Percentiles rank a stretch among this genome's conserved stretches.
These are phyloP conservation scores for Solanum clarkiae DNA, from an alignment of 257 asterid species.

Conservation along the genomic window DNA sequence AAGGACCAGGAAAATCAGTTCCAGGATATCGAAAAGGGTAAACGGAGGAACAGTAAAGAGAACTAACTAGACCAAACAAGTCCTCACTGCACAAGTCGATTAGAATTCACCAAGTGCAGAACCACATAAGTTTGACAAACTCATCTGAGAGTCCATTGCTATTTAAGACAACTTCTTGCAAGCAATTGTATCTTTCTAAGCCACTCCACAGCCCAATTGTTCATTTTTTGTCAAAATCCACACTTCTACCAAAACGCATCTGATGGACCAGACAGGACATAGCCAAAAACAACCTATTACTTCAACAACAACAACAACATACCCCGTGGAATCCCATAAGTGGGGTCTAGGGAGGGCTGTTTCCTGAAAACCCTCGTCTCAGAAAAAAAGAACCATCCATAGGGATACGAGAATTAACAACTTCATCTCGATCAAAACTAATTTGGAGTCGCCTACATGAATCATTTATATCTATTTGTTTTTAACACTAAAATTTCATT, in stretches of 20 bases:
- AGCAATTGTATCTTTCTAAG: neutral
- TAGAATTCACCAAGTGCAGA: neutral
- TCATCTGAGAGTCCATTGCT: neutral
- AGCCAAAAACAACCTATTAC: neutral
- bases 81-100: neutral
- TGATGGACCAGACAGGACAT: neutral
- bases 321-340: too few species aligned
- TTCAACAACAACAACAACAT: too few species aligned
- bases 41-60: neutral
- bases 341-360: too few species aligned
- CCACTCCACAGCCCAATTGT: neutral
- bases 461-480: neutral
- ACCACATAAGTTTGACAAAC: neutral
- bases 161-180: neutral
- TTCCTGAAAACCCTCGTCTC: neutral
- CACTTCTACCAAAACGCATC: neutral
- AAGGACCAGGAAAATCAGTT: neutral
- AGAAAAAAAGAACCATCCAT: neutral
- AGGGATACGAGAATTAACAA: neutral
- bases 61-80: neutral
- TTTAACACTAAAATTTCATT: neutral
- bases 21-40: neutral
- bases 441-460: neutral
- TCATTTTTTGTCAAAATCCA: neutral
- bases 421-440: neutral